Base-by-base conservation (phyloP, 23 red algal species). In the Pyropia haitanensis region DNA sequence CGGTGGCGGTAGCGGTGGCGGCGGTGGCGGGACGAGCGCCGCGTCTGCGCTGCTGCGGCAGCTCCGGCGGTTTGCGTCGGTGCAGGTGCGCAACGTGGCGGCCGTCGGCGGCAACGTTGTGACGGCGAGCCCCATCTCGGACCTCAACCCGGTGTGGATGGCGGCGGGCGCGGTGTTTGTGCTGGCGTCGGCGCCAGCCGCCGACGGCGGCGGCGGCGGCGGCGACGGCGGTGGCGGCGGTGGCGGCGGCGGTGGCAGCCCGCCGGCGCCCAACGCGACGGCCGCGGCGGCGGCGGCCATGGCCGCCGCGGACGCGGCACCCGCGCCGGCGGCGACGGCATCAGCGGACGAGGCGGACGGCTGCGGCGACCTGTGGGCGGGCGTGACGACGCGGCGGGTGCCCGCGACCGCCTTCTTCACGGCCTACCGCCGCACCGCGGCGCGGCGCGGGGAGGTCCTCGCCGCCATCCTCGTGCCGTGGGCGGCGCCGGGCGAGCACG, bases 111-210 rank as follows among this genome's bases (percentile, higher is more conserved):
- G 88, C 49, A 94, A 94, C 50, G 76, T 94, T 29, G 88, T 83
- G 10, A 94, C 88, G 53, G 88, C 88, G 20, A 85, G 78, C 64
- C 88, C 88, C 24, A 94, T 94, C 32, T 94, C 88, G 17, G 88
- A 94, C 61, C 56, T 94, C 1, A 94, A 94, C 64, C 88, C 88
- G 0, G 22, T 94, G 10, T 85, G 73, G 76, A 80, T 79, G n/a
- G 79, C 88, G 0, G 63, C 71, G 2, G 65, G 63, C 14, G 88
- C 88, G 19, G 32, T 58, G 12, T 84, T 94, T 27, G 24, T 31
- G 51, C 54, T 84, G 29, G 15, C 73, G 20, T 75, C 79, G 22
- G 65, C 63, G 29, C 27, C 10, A 50, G 51, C 65, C 9, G 64
- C 57, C 1, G 34, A 81, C 10, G 30, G 71, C 33, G 56, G 79